Evolutionary conservation across 805 yeast genomes (phyloP), one percentile per base, ranked within the genome.

Genomic region (Lachancea thermotolerans): DNA sequence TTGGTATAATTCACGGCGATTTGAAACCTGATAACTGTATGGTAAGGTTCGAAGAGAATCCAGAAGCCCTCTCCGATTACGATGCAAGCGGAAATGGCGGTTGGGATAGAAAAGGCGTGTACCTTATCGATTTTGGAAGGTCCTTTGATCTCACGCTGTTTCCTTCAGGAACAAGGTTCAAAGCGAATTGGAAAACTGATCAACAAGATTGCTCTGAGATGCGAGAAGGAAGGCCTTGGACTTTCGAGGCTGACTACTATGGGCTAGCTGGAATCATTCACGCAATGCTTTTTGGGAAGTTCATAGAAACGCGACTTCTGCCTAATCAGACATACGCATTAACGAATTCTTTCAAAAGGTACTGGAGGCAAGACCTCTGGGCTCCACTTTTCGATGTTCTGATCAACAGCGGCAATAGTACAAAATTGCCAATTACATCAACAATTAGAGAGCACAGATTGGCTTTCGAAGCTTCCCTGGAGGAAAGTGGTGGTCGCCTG

Each of bases 11-110:
- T 10, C 96, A 89, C 65, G 95, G 95, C 1, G 95, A 89, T 59
- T 62, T 89, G 44, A 85, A 84, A 57, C 82, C 95, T 0, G 95
- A 85, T 50, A 89, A 88, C 58, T 85, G 93, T 51, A 84, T 89
- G 95, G 57, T 87, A 0, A 64, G 84, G 34, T 70, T 84, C 35
- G 65, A 67, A 12, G 46, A 55, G 44, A 45, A 47, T 2, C 28
- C 43, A 12, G 30, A 31, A 37, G 29, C 45, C 8, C 43, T 59
- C 9, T 62, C 63, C 1, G 45, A 55, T 14, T 73, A 70, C 45
- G 54, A 58, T 31, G 49, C 63, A 0, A 56, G 64, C 17, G 75
- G 75, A 0, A 44, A 53, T 0, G 49, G 64, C 34, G 77, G 73
- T 2, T 79, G 85, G 85, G 43, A 54, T 16, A 49, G 62, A 2